Evolutionary conservation across 2,329 filamentous ascomycete genomes (phyloP), one percentile per base, ranked within the genome.

Genomic region (Pseudocercospora pini-densiflorae): DNA sequence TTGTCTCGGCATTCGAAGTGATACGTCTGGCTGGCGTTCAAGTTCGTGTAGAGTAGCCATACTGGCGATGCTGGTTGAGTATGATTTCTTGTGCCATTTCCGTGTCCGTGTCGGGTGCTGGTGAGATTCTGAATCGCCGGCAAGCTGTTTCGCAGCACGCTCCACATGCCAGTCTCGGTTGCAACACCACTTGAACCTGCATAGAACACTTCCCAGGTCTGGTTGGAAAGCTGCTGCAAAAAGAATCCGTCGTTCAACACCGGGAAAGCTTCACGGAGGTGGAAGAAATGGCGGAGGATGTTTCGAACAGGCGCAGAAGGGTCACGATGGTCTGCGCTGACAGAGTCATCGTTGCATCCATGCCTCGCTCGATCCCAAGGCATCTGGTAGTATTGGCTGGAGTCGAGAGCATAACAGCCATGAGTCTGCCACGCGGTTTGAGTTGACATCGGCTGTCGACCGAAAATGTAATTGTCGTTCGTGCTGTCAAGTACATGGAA

Each of bases 401-500:
- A 84, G 27, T 81, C 80, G 2, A 88, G 78, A 6, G 77, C 76
- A 74, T 89, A 89, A 73, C 88, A 90, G 4, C 88, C 88, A 70
- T 90, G 88, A 16, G 82, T 81, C 70, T 87, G 85, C 88, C 88
- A 90, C 1, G 87, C 87, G 1, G 82, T 83, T 1, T 85, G 81
- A 7, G 86, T 81, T 10, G 84, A 84, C 83, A 90, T 88, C 1
- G 88, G 79, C 72, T 87, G 85, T 68, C 88, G 83, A n/a, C 88
- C 88, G 73, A 87, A 90, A 53, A 90, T 82, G 72, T 89, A 90
- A 71, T 89, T 89, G 62, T 80, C 78, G 10, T 87, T 87, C 0
- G 87, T 88, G 63, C 85, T 88, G 71, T 89, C 88, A 2, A 89
- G 77, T 0, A 88, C 77, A 69, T 89, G 89, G 65, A 86, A 87